Percentiles rank a stretch among this genome's conserved stretches.
These are phyloP conservation scores for Malassezia globosa DNA, from an alignment of 1,284 basidiomycete species.

Conservation along the genomic window DNA sequence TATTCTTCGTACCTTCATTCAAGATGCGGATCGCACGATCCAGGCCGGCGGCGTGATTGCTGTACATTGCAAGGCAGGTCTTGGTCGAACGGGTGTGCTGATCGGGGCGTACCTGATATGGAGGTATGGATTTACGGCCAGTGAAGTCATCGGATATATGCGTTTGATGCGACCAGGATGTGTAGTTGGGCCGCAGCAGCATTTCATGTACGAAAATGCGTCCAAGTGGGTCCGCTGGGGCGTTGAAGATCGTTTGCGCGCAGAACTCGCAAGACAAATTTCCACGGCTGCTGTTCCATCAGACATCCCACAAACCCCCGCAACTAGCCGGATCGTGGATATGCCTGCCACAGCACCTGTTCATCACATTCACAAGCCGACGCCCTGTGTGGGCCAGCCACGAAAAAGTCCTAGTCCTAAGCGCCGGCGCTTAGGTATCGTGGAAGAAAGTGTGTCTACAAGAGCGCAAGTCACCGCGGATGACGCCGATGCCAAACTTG, in stretches of 20 bases:
- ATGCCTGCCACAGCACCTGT: slow-evolving; percentile 5
- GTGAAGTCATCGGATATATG: slow-evolving; percentile 96
- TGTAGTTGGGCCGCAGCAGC: slow-evolving; percentile 71
- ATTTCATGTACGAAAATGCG: slow-evolving; percentile 78
- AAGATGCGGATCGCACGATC: slow-evolving; percentile 66
- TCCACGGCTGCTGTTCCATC: slow-evolving; percentile 7
- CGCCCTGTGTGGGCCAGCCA: slow-evolving; percentile 44
- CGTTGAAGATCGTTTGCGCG: slow-evolving; percentile 19
- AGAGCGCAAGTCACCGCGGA: slow-evolving; percentile 8
- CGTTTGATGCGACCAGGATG: slow-evolving; percentile 88
- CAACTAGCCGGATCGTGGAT: slow-evolving; percentile 1
- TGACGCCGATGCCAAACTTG: slow-evolving; percentile 8
- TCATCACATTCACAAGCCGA: slow-evolving; percentile 27
- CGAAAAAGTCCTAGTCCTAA: slow-evolving; percentile 43
- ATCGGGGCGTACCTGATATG: slow-evolving; percentile 90
- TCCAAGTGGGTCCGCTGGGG: slow-evolving; percentile 42
- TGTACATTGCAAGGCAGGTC: slow-evolving; percentile 76
- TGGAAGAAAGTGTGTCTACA: background rate
- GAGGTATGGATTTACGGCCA: slow-evolving; percentile 98
- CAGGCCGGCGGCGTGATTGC: slow-evolving; percentile 69
- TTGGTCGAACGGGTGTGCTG: slow-evolving; percentile 83
- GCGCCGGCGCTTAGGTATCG: slow-evolving; percentile 15
- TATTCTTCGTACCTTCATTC: slow-evolving; percentile 80
- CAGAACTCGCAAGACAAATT: slow-evolving; percentile 21
- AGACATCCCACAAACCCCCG: slow-evolving; percentile 12